Conservation (phyloP, 768 basidiomycete genomes). For the Amanita molliuscula region DNA sequence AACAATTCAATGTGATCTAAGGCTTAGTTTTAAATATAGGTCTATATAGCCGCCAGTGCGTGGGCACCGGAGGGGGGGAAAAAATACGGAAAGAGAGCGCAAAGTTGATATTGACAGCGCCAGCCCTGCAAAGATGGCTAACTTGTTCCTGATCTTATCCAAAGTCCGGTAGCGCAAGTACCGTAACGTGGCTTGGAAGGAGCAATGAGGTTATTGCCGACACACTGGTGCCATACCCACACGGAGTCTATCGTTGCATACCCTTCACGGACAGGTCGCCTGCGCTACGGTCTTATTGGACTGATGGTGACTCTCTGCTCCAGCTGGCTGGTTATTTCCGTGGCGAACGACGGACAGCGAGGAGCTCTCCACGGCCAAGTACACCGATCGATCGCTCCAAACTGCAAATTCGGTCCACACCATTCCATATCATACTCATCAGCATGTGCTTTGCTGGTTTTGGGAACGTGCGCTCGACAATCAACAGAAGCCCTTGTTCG, state of each 20-base stretch:
- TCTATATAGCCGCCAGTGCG: background rate
- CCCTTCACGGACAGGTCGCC: background rate
- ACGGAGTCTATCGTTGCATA: background rate
- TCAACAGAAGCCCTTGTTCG: background rate
- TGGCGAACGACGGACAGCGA: background rate
- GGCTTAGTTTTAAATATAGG: background rate
- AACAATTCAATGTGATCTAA: background rate
- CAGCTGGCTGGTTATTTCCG: background rate
- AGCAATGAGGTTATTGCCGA: background rate
- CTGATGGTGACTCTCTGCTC: background rate
- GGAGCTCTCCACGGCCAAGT: background rate
- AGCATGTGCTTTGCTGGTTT: background rate
- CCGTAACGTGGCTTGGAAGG: background rate
- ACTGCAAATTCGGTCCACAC: background rate
- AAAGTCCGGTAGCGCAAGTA: background rate
- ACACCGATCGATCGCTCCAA: background rate
- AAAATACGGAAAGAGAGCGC: background rate
- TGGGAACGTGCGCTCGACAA: slow-evolving; percentile 2
- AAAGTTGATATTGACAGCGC: background rate
- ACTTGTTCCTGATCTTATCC: background rate
- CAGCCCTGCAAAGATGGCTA: background rate
- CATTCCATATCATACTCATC: background rate
- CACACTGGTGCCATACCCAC: background rate
- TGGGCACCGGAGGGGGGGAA: background rate
- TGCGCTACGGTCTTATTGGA: background rate